Evolutionary conservation across 2,329 filamentous ascomycete species (phyloP).

Genomic region (Phyllosticta ampelicida): DNA sequence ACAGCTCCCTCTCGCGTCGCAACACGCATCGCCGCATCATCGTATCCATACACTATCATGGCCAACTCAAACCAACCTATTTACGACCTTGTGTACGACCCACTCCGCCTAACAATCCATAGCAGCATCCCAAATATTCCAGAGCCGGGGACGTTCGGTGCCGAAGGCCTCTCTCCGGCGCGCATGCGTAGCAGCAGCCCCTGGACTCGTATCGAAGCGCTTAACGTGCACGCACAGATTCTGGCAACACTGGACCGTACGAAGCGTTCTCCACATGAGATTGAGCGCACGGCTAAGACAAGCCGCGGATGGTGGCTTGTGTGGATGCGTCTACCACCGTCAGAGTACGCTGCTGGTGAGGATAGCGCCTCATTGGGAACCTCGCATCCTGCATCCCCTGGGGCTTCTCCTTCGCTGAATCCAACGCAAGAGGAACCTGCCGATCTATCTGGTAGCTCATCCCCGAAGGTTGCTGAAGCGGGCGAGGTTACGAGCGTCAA

Average conservation of each 20-base stretch:
- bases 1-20: constrained; percentile 33
- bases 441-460: not conserved
- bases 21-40: constrained; percentile 29
- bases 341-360: not conserved
- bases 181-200: not conserved
- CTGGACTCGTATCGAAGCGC: constrained; percentile 48
- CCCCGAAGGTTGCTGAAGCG: no score
- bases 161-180: constrained; percentile 23
- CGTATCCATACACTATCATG: constrained; percentile 22
- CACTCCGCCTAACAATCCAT: constrained; percentile 45
- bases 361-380: not conserved
- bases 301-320: constrained; percentile 57
- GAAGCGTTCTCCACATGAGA: constrained; percentile 31
- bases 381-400: not conserved
- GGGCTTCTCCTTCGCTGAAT: not conserved
- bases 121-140: constrained; percentile 56
- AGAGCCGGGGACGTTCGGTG: constrained; percentile 35
- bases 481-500: not conserved
- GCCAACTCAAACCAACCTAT: constrained; percentile 34
- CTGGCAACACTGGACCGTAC: constrained; percentile 46
- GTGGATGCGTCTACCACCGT: constrained; percentile 44
- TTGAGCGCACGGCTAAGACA: constrained; percentile 53
- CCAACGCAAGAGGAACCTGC: not conserved
- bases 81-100: constrained; percentile 52
- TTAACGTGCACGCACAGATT: constrained; percentile 52